Evolutionary conservation across 768 basidiomycete genomes (phyloP).

Genomic region (Chalciporus piperatus): DNA sequence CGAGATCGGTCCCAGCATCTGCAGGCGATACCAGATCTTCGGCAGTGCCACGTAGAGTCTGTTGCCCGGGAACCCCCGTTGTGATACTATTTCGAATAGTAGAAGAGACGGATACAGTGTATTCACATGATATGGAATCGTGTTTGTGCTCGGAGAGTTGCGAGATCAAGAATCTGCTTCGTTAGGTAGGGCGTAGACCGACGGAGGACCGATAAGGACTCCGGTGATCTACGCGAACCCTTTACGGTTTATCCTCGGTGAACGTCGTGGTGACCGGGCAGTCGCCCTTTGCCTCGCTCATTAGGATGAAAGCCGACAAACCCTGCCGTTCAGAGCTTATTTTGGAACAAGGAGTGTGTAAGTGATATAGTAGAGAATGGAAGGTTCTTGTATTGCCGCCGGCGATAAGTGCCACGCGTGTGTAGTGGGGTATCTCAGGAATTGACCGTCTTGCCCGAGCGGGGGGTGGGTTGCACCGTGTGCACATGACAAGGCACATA

Average conservation of each 20-base stretch:
- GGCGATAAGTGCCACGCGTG: neutral
- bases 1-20: conserved; percentile 89
- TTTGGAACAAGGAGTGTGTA: neutral
- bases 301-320: conserved; percentile 12
- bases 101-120: neutral
- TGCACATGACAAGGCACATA: neutral
- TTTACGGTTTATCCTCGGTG: neutral
- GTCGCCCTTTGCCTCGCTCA: too few relatives aligned
- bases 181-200: neutral
- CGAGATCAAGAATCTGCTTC: neutral
- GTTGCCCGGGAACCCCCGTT: neutral
- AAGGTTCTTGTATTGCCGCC: neutral
- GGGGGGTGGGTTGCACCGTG: neutral
- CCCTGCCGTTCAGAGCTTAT: neutral
- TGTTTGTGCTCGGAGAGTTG: neutral
- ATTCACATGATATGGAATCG: neutral
- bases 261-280: too few relatives aligned
- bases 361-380: neutral
- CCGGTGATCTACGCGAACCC: neutral
- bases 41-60: conserved; percentile 70
- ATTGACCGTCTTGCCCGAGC: neutral
- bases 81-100: neutral
- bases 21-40: conserved; percentile 90
- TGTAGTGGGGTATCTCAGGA: neutral
- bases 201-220: neutral